phyloP scores from a whole-genome alignment of 2,329 filamentous ascomycete genomes.

The Colletotrichum sp. region DNA sequence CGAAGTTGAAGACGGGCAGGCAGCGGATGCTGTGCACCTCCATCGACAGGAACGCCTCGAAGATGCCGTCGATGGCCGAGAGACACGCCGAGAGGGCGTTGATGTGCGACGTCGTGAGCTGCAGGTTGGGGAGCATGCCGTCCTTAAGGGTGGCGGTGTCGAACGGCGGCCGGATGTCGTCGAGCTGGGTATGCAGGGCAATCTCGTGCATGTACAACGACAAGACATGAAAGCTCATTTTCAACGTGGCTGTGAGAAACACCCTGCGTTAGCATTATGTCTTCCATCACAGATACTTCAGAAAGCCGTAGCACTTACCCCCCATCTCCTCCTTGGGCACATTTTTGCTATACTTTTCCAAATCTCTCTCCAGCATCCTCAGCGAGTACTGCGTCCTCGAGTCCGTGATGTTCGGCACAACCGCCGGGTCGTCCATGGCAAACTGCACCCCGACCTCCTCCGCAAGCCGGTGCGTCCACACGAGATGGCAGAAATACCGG shows the following conservation, averaged over 20 bases:
- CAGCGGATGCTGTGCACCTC: slow-evolving; percentile 63
- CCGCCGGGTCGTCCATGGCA: slow-evolving; percentile 66
- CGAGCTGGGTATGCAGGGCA: slow-evolving; percentile 68
- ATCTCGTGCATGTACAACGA: slow-evolving; percentile 80
- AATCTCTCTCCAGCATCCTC: slow-evolving; percentile 66
- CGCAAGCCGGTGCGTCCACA: slow-evolving; percentile 64
- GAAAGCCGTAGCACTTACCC: slow-evolving; percentile 48
- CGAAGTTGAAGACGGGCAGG: slow-evolving; percentile 73
- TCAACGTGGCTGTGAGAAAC: slow-evolving; percentile 56
- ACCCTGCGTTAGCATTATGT: slow-evolving; percentile 7
- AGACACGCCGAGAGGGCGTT: slow-evolving; percentile 71
- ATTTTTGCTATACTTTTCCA: slow-evolving; percentile 63
- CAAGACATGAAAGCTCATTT: slow-evolving; percentile 67
- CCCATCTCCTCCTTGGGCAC: slow-evolving; percentile 57
- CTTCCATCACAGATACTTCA: too few relatives aligned
- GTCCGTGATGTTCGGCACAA: slow-evolving; percentile 61
- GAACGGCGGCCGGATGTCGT: slow-evolving; percentile 53
- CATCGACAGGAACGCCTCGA: slow-evolving; percentile 68
- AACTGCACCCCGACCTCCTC: slow-evolving; percentile 74
- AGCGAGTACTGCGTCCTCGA: slow-evolving; percentile 67
- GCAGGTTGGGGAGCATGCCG: slow-evolving; percentile 43
- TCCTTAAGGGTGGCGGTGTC: slow-evolving; percentile 49
- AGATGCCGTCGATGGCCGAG: slow-evolving; percentile 66
- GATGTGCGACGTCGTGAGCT: slow-evolving; percentile 62
- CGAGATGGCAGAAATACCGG: slow-evolving; percentile 60